phyloP scores from a whole-genome alignment of 345 rosid species.

The Murraya paniculata region DNA sequence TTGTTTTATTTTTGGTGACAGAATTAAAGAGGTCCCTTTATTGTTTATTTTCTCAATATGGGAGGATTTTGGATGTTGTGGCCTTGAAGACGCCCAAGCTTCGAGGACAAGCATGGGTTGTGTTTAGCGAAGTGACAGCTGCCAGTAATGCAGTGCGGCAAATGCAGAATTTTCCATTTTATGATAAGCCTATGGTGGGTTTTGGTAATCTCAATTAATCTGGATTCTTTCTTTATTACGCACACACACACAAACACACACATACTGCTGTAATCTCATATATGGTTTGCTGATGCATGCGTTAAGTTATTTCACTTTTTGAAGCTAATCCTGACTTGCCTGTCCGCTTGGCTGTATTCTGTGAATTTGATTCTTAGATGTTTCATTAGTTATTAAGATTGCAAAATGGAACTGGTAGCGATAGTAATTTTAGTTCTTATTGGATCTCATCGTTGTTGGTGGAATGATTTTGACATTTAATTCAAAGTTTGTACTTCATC shows the following conservation, averaged over 20 bases:
- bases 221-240: not conserved
- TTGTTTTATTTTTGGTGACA: slow-evolving; percentile 16
- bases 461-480: not conserved
- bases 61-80: slow-evolving; percentile 93
- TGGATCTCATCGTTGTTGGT: not conserved
- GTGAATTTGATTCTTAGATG: not conserved
- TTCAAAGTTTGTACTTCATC: not conserved
- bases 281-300: not conserved
- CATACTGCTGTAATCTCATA: not conserved
- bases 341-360: not conserved
- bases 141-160: slow-evolving; percentile 94
- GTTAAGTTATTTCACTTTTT: not conserved
- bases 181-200: slow-evolving; percentile 94
- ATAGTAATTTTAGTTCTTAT: not conserved
- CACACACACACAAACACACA: too few species aligned
- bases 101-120: slow-evolving; percentile 98
- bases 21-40: slow-evolving; percentile 96
- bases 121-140: slow-evolving; percentile 83
- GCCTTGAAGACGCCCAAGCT: slow-evolving; percentile 97
- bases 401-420: not conserved
- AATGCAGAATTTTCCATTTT: slow-evolving; percentile 96
- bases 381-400: not conserved
- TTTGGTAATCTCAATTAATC: not conserved
- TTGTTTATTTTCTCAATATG: slow-evolving; percentile 93
- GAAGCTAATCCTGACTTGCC: not conserved